Evolutionary conservation across 345 rosid genomes (phyloP), one percentile per base, ranked within the genome.

Genomic region (Ceriops tagal): DNA sequence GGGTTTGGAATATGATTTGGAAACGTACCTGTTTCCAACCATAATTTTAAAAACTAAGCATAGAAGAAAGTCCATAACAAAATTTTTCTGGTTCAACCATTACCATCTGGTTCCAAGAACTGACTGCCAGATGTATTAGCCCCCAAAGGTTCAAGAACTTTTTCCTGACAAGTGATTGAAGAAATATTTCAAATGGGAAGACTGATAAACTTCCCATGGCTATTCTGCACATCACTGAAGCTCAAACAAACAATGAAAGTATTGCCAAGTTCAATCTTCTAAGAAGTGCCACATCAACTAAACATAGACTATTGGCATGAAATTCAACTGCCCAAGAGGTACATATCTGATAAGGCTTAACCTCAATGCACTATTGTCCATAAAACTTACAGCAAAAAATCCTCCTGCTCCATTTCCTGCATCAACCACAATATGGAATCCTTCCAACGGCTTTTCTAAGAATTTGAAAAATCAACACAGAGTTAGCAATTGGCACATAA

Each of bases 331-430:
- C 18, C 15, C 15, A 15, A 43, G 49, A 43, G 19, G 49, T 43
- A 43, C 18, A 43, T 43, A 3, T 43, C 49, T 3, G 15, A 43
- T 43, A 13, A 43, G 49, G 18, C 13, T 43, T 43, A 20, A 62
- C 18, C 58, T 39, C 30, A 63, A 39, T 16, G 51, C 16, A 19
- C 6, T 53, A 10, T 52, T 65, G 32, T 28, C 68, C 72, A 67
- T 35, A 47, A 30, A 73, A 83, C 98, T 90, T 80, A 92, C 98
- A 9, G 97, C 90, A 66, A 96, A 96, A 83, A 90, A 96, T 26
- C 98, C 99, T 76, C 98, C 98, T 39, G 98, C 96, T 77, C 99
- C 99, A 83, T 95, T 92, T 82, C 99, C 99, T 31, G 98, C 99
- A 83, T 95, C 99, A 68, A 95, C 99, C 80, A 95, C 83, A 37